A percentile compares a stretch with the other conserved stretches of the same genome.
phyloP scores from a whole-genome alignment of 2,329 filamentous ascomycete species.

The Bipolaris gigantea region DNA sequence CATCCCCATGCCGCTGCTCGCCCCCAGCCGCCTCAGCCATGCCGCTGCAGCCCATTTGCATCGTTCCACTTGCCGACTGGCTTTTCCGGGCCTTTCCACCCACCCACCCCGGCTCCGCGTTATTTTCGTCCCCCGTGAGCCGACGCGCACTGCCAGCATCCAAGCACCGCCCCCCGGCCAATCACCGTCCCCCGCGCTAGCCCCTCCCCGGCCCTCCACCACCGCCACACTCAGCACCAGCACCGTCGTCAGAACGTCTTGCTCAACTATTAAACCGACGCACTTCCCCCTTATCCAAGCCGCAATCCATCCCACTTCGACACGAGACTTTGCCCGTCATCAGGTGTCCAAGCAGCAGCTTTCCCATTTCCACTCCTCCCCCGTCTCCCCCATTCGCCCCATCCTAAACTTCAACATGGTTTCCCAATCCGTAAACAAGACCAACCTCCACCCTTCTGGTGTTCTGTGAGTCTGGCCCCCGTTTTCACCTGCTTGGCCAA shows the following conservation, averaged over 20 bases:
- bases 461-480: constrained; percentile 68
- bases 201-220: constrained; percentile 26
- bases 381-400: constrained; percentile 47
- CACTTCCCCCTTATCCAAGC: constrained; percentile 37
- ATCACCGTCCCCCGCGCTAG: constrained; percentile 28
- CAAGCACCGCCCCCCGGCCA: constrained; percentile 22
- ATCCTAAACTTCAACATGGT: constrained; percentile 43
- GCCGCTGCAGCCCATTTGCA: constrained; percentile 10
- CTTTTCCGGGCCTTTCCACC: constrained; percentile 25
- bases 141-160: constrained; percentile 25
- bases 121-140: constrained; percentile 34
- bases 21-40: constrained; percentile 7
- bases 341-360: constrained; percentile 60
- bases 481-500: not conserved
- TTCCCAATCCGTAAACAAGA: constrained; percentile 76
- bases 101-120: constrained; percentile 26
- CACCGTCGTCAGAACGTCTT: constrained; percentile 38
- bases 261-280: constrained; percentile 42
- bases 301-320: constrained; percentile 51
- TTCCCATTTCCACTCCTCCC: constrained; percentile 62
- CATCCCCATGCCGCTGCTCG: constrained; percentile 10
- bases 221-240: constrained; percentile 24
- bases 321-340: constrained; percentile 60
- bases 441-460: constrained; percentile 85
- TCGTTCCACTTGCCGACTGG: constrained; percentile 24